Conservation (phyloP, 192 early-diverging fungal species). For the Podila epigama region DNA sequence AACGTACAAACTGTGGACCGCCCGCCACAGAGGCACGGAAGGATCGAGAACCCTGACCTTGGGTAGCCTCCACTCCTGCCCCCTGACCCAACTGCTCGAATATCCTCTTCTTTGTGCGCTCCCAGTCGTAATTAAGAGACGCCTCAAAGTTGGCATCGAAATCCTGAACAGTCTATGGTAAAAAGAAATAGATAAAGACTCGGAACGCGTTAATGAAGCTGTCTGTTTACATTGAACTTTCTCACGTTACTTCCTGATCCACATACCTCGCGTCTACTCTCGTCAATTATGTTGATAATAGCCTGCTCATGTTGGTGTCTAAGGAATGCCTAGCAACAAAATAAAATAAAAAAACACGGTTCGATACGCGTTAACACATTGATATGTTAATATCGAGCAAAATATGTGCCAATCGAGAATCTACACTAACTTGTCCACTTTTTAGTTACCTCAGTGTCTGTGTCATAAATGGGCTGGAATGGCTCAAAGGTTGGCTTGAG, state of each 20-base stretch:
- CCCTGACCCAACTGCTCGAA: slow-evolving; percentile 81
- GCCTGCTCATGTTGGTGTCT: slow-evolving; percentile 77
- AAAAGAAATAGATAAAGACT: not conserved
- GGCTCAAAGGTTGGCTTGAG: slow-evolving; percentile 77
- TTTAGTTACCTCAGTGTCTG: slow-evolving; percentile 72
- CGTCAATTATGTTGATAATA: slow-evolving; percentile 79
- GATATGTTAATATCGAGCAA: not conserved
- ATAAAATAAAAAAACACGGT: not conserved
- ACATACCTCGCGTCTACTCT: slow-evolving; percentile 63
- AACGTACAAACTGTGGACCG: slow-evolving; percentile 22
- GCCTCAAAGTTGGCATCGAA: slow-evolving; percentile 69
- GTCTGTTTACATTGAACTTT: not conserved
- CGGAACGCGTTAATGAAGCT: not conserved
- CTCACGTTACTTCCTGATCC: not conserved
- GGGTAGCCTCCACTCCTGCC: not conserved
- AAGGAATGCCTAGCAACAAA: slow-evolving; percentile 64
- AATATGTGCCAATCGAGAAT: too few species aligned
- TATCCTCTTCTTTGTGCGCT: slow-evolving; percentile 71
- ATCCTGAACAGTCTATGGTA: slow-evolving; percentile 65
- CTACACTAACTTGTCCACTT: too few species aligned
- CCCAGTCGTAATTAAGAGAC: slow-evolving; percentile 73
- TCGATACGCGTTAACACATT: not conserved
- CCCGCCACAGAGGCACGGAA: slow-evolving; percentile 30
- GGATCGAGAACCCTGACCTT: not conserved
- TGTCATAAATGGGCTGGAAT: slow-evolving; percentile 77